Percentiles rank a stretch among this genome's conserved stretches.
Evolutionary conservation across 1,284 basidiomycete genomes (phyloP).

Genomic region (Mycosarcoma mackinlayi): DNA sequence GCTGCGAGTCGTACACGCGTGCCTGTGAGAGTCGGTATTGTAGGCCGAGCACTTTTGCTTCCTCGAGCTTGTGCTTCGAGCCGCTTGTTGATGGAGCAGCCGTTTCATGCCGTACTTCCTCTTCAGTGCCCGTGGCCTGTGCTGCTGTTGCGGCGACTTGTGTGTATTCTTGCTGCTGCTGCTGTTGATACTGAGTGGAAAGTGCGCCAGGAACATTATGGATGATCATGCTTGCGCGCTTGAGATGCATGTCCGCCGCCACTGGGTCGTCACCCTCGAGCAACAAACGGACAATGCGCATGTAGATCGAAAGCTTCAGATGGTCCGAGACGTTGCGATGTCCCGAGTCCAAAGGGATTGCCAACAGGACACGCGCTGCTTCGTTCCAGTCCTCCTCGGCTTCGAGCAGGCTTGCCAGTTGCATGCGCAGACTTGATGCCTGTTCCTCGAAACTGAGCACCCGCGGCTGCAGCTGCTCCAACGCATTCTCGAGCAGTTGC

Average conservation of each 20-base stretch:
- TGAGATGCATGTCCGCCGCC: conserved; percentile 94
- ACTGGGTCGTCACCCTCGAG: conserved; percentile 94
- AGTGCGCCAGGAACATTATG: conserved; percentile 70
- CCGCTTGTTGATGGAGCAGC: not conserved
- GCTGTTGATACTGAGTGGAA: conserved; percentile 27
- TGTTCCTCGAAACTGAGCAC: conserved; percentile 91
- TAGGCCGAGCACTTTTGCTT: conserved; percentile 47
- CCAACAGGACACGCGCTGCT: conserved; percentile 89
- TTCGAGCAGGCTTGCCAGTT: conserved; percentile 89
- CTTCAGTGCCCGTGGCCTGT: not conserved
- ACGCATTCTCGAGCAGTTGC: conserved; percentile 78
- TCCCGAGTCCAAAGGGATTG: conserved; percentile 90
- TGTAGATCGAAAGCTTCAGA: conserved; percentile 88
- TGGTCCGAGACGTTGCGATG: conserved; percentile 81
- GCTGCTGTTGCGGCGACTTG: not conserved
- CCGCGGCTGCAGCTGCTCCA: conserved; percentile 79
- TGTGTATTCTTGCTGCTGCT: conserved; percentile 11
- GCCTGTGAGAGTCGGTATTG: conserved; percentile 73
- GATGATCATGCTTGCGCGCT: conserved; percentile 89
- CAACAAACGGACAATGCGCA: conserved; percentile 92
- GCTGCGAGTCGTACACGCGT: conserved; percentile 87
- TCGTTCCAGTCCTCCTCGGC: conserved; percentile 90
- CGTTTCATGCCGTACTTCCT: not conserved
- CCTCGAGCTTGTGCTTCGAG: conserved; percentile 29
- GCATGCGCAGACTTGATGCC: conserved; percentile 84